phyloP scores from a whole-genome alignment of 2,329 filamentous ascomycete species.

The Ceratocystis colombiana region DNA sequence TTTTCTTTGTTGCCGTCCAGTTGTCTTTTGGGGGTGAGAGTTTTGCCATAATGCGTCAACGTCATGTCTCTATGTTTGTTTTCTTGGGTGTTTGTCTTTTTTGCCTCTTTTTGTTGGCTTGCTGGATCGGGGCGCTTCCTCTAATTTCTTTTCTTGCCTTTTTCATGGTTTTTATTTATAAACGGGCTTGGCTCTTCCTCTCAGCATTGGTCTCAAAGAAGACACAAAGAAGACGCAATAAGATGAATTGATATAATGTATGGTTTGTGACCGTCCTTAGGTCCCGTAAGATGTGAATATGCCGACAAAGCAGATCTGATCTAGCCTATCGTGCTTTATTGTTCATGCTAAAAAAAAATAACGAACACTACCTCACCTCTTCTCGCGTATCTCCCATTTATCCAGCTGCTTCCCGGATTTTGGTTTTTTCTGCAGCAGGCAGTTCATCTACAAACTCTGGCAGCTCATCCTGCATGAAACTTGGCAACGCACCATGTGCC shows the following conservation, averaged over 20 bases:
- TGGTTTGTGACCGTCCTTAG: not conserved
- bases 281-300: not conserved
- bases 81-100: not conserved
- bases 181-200: not conserved
- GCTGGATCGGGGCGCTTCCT: conserved; percentile 5
- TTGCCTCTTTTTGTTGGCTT: conserved; percentile 9
- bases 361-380: not conserved
- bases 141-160: not conserved
- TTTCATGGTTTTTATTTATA: not conserved
- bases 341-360: not conserved
- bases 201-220: not conserved
- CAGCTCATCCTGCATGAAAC: conserved; percentile 80
- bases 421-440: conserved; percentile 59
- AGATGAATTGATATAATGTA: not conserved
- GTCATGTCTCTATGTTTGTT: not conserved
- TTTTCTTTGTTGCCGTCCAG: not conserved
- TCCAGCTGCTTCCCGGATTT: conserved; percentile 71
- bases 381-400: conserved; percentile 29
- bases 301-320: not conserved
- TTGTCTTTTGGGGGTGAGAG: not conserved
- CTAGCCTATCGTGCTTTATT: too few species aligned
- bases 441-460: conserved; percentile 91
- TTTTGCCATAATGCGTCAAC: too few species aligned
- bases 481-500: conserved; percentile 54
- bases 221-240: not conserved